Conservation (phyloP, 139 green algal species). For the Micromonas commoda region DNA sequence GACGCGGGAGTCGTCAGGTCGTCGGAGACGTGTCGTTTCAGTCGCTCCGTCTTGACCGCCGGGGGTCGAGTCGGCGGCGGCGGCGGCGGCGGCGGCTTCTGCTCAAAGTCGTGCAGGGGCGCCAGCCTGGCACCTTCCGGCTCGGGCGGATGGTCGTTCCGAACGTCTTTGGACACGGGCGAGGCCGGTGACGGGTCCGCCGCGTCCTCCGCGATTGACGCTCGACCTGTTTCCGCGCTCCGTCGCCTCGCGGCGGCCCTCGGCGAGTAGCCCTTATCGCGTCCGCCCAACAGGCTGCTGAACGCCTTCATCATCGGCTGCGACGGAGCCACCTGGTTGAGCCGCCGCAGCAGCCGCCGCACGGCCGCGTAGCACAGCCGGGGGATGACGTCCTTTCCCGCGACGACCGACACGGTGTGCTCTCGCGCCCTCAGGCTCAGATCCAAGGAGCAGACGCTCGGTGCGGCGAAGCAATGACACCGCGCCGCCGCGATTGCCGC, state of each 20-base stretch:
- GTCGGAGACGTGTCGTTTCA: neutral
- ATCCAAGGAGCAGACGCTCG: conserved; percentile 1
- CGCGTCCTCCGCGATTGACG: neutral
- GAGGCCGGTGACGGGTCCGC: no score
- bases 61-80: no score
- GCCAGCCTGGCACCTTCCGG: no score
- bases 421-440: neutral
- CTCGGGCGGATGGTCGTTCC: no score
- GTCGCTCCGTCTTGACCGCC: neutral
- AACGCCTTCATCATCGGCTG: conserved; percentile 6
- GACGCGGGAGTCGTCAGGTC: neutral
- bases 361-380: conserved; percentile 27
- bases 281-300: neutral
- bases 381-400: conserved; percentile 33
- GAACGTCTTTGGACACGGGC: no score
- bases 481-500: conserved; percentile 2
- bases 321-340: conserved; percentile 20
- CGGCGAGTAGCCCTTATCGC: neutral
- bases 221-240: neutral
- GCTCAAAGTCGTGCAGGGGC: no score
- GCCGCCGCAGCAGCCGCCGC: conserved; percentile 16
- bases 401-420: conserved; percentile 29
- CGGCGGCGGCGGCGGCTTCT: no score
- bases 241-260: no score
- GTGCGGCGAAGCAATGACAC: conserved; percentile 6